phyloP scores from a whole-genome alignment of 441 rosid genomes.

The Breynia disticha region DNA sequence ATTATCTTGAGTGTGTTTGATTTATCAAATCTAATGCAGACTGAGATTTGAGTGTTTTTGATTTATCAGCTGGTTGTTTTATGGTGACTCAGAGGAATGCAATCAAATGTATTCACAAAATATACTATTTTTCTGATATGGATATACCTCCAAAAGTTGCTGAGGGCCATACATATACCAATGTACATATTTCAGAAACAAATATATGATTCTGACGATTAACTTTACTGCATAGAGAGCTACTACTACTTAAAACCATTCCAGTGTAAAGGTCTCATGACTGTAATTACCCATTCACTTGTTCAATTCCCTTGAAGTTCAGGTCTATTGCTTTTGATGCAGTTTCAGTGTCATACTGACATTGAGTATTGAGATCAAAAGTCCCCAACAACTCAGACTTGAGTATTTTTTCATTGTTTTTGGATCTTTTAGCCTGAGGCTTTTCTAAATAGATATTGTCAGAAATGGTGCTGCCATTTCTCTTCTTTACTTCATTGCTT shows the following conservation, averaged over 20 bases:
- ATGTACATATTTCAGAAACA: conserved; percentile 41
- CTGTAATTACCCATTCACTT: conserved; percentile 12
- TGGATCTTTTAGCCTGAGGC: conserved; percentile 32
- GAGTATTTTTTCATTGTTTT: conserved; percentile 19
- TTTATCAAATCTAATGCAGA: no score
- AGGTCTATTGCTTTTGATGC: conserved; percentile 35
- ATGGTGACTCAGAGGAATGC: not conserved
- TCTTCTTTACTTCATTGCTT: conserved; percentile 40
- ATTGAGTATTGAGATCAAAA: conserved; percentile 50
- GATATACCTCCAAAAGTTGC: conserved; percentile 26
- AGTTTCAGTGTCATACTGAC: conserved; percentile 32
- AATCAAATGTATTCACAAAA: conserved; percentile 14
- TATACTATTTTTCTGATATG: conserved; percentile 23
- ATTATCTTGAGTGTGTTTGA: no score
- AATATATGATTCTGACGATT: conserved; percentile 22
- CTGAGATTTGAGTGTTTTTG: no score
- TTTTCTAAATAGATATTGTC: conserved; percentile 32
- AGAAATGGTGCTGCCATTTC: conserved; percentile 27
- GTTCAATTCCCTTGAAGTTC: conserved; percentile 25
- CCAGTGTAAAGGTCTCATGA: conserved; percentile 14
- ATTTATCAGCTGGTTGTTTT: no score
- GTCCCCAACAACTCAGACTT: conserved; percentile 16
- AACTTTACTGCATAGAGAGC: conserved; percentile 20
- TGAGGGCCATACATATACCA: conserved; percentile 30
- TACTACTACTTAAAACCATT: conserved; percentile 3